Base-by-base conservation (phyloP, 306 rosid genomes). In the Hippophae rhamnoides region DNA sequence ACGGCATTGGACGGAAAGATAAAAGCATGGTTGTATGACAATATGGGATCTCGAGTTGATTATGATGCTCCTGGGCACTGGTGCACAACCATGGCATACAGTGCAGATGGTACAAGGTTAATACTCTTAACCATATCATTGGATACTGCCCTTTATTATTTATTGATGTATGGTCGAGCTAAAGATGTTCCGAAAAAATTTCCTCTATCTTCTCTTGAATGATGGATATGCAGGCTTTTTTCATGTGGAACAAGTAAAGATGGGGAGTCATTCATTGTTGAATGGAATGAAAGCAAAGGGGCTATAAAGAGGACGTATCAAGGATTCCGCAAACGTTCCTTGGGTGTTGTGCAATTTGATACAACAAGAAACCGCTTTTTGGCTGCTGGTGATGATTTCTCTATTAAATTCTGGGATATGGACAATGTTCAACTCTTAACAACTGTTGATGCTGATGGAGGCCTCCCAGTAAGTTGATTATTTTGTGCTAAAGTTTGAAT, bases 331-430 rank as follows among this genome's bases (percentile, higher is more conserved):
- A 88, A 92, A 62, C 95, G 89, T 23, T 92, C 96, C 65, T 59
- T 68, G 43, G 99, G 89, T 38, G 87, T 88, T 42, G 92, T 92
- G 73, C 99, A 92, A 64, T 92, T 92, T 7, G 96, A 92, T 76
- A 92, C 92, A 41, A 87, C 95, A 48, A 92, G 79, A 79, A 85
- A 92, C 67, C 79, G 87, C 26, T 88, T 81, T 79, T 88, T 92
- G 82, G 95, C 85, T 56, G 96, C 92, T 14, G 98, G 98, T 12
- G 93, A 92, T 80, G 98, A 92, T 68, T 92, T 80, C 88, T 81
- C 89, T 57, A 85, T 92, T 62, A 92, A 92, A 74, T 87, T 92
- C 66, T 92, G 98, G 98, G 98, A 92, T 68, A 92, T 92, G 96
- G 98, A 92, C 76, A 88, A 83, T 53, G 52, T 76, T 67, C 96